Base-by-base conservation (phyloP, 805 yeast species). In the Myxozyma neglecta region DNA sequence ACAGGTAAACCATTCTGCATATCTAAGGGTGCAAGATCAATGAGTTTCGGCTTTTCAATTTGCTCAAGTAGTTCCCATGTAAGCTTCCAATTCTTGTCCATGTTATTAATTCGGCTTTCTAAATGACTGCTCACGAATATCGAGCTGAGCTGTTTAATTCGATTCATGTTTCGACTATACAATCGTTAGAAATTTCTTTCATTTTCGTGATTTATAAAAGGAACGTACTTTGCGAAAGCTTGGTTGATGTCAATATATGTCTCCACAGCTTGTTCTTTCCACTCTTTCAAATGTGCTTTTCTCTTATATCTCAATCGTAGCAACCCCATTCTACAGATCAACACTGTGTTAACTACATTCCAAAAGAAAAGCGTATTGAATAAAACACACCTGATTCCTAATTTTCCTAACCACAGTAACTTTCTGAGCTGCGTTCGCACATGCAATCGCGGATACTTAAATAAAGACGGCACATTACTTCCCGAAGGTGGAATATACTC, bases 401-500 rank as follows among this genome's bases (percentile, higher is more conserved):
- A 37, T 32, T 32, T 58, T 37, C 47, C 50, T 5, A 39, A 35
- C 58, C 56, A 60, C 1, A 53, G 24, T 20, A 34, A 36, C 11
- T 24, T 24, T 39, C 65, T 43, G 10, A 18, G 13, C 6, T 35
- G 34, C 16, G 46, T 59, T 29, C 57, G 24, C 20, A 42, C 13
- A 29, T n/a, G 46, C 16, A 61, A 40, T 39, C 45, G 29, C 11
- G 65, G 63, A 29, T 61, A 18, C 32, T 53, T 16, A 10, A 52
- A 6, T 10, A 49, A 6, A n/a, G 53, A 11, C 9, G 67, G 67
- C 16, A 39, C 20, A 44, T 64, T 60, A 32, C 20, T 44, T 32
- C 67, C 67, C 5, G 66, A 53, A 13, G 67, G 67, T 4, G 65
- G 67, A 45, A 64, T 43, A 54, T 61, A 61, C 16, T 60, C 65